Conservation (phyloP, 2,329 filamentous ascomycete species). For the Colletotrichum abscissum region DNA sequence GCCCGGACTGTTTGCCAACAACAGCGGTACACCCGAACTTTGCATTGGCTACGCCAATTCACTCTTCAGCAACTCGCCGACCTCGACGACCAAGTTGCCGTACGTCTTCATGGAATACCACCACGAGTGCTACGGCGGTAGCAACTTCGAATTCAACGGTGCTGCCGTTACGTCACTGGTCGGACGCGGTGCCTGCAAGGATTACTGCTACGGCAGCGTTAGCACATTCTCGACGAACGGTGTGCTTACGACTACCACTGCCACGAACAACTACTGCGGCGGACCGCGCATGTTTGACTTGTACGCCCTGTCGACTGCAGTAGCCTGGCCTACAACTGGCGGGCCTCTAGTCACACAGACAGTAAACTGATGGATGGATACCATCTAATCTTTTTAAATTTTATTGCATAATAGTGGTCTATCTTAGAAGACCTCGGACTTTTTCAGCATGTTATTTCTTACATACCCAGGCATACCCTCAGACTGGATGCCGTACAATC, state of each 20-base stretch:
- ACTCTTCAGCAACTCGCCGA: slow-evolving; percentile 40
- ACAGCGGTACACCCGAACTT: slow-evolving; percentile 47
- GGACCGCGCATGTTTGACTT: slow-evolving; percentile 48
- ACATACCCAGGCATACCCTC: slow-evolving; percentile 5
- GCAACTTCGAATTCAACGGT: slow-evolving; percentile 38
- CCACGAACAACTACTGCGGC: slow-evolving; percentile 44
- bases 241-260: slow-evolving; percentile 38
- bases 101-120: slow-evolving; percentile 48
- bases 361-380: neutral
- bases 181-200: slow-evolving; percentile 44
- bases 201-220: slow-evolving; percentile 42
- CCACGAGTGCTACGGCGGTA: slow-evolving; percentile 46
- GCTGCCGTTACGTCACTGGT: slow-evolving; percentile 40
- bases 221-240: slow-evolving; percentile 37
- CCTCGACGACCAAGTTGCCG: slow-evolving; percentile 39
- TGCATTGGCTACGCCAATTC: slow-evolving; percentile 45
- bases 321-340: slow-evolving; percentile 39
- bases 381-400: neutral
- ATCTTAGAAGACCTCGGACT: neutral
- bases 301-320: slow-evolving; percentile 39
- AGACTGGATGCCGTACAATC: neutral
- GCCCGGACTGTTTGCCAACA: slow-evolving; percentile 44
- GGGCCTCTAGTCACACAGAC: slow-evolving; percentile 35
- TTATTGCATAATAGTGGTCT: slow-evolving; percentile 4
- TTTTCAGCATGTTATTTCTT: neutral